Evolutionary conservation across 2,329 filamentous ascomycete genomes (phyloP).

Genomic region (Neonectria neomacrospora): DNA sequence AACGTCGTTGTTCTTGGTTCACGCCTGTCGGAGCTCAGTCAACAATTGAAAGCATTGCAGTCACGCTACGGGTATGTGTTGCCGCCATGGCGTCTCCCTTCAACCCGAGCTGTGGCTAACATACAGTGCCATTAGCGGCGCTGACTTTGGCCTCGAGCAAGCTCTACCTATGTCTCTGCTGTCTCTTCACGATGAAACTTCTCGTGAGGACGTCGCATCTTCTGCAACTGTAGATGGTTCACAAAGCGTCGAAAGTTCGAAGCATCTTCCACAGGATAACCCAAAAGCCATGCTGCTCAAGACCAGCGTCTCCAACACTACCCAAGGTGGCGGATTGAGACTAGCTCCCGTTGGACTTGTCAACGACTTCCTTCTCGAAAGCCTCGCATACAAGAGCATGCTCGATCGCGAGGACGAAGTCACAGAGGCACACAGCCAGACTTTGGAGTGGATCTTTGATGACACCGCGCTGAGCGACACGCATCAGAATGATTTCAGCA

Average conservation of each 20-base stretch:
- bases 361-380: conserved; percentile 48
- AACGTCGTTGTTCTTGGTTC: conserved; percentile 6
- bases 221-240: neutral
- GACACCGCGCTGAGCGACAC: conserved; percentile 6
- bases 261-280: neutral
- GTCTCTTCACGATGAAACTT: neutral
- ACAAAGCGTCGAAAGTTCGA: neutral
- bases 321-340: neutral
- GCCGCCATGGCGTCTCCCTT: neutral
- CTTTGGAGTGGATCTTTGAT: conserved; percentile 53
- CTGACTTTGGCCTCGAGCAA: neutral
- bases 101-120: neutral
- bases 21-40: conserved; percentile 6
- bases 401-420: conserved; percentile 47
- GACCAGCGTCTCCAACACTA: neutral
- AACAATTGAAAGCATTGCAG: neutral
- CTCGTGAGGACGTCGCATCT: neutral
- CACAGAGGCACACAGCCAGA: conserved; percentile 45
- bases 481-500: conserved; percentile 15
- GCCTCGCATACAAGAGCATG: conserved; percentile 48
- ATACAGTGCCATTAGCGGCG: neutral
- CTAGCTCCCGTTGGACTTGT: conserved; percentile 38
- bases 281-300: neutral
- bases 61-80: neutral
- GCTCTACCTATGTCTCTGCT: neutral